Conservation (phyloP, 2,329 filamentous ascomycete species). For the Metarhizium brunneum region DNA sequence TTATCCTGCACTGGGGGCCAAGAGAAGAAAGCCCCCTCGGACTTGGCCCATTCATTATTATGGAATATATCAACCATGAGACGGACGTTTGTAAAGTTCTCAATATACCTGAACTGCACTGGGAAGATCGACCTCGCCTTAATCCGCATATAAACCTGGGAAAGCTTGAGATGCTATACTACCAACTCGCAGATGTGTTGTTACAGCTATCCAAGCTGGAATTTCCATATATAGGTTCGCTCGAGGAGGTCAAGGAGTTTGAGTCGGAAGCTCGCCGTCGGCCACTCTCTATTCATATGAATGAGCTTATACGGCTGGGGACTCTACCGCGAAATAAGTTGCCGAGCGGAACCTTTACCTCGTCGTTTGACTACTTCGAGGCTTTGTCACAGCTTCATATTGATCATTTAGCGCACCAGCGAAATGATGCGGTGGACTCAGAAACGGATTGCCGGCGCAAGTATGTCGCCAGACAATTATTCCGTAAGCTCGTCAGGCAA, state of each 20-base stretch:
- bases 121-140: background rate
- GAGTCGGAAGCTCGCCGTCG: constrained; percentile 17
- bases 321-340: background rate
- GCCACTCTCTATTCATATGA: constrained; percentile 3
- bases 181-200: constrained; percentile 2
- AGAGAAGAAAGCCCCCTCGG: constrained; percentile 7
- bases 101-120: background rate
- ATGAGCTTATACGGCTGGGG: constrained; percentile 1
- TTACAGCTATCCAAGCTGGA: constrained; percentile 2
- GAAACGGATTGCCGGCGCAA: constrained; percentile 20
- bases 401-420: constrained; percentile 16
- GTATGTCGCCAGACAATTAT: constrained; percentile 19
- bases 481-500: constrained; percentile 13
- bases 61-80: constrained; percentile 8
- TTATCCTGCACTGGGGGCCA: constrained; percentile 8
- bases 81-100: constrained; percentile 1
- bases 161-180: constrained; percentile 1
- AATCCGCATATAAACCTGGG: background rate
- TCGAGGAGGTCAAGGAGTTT: background rate
- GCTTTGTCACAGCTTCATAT: background rate
- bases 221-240: background rate
- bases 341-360: background rate
- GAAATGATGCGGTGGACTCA: constrained; percentile 25
- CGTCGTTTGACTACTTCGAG: background rate
- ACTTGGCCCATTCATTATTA: constrained; percentile 9